Conservation (phyloP, 2,329 filamentous ascomycete genomes). For the Drechmeria coniospora region DNA sequence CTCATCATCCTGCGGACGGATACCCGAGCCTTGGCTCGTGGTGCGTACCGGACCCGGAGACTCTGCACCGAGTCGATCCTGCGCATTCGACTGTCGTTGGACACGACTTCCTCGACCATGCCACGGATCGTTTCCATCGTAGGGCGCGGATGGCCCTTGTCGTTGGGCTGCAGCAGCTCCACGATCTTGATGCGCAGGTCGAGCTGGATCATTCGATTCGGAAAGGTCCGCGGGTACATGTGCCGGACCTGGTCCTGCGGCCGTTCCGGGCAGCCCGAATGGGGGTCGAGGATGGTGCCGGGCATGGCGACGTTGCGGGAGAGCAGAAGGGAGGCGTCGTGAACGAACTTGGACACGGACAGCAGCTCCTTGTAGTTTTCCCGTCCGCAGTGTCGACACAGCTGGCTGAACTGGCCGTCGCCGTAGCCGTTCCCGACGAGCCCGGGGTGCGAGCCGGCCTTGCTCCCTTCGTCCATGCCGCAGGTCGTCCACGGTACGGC, state of each 20-base stretch:
- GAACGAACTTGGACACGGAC: conserved; percentile 43
- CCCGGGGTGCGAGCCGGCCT: neutral
- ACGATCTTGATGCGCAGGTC: conserved; percentile 27
- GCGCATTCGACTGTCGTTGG: conserved; percentile 19
- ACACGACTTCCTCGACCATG: conserved; percentile 31
- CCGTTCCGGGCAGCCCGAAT: conserved; percentile 31
- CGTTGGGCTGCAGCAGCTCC: conserved; percentile 18
- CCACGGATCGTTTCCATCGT: conserved; percentile 36
- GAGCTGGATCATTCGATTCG: conserved; percentile 39
- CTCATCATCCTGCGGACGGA: conserved; percentile 52
- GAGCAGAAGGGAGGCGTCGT: conserved; percentile 8
- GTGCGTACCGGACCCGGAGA: conserved; percentile 8
- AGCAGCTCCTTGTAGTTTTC: conserved; percentile 42
- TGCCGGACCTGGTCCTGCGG: conserved; percentile 6
- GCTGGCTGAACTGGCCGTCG: conserved; percentile 33
- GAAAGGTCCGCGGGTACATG: conserved; percentile 29
- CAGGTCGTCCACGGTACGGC: conserved; percentile 46
- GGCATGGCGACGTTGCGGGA: conserved; percentile 36
- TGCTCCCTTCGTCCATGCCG: conserved; percentile 14
- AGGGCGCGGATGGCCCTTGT: conserved; percentile 10
- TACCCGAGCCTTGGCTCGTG: conserved; percentile 18
- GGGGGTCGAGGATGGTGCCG: conserved; percentile 46
- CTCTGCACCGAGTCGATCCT: conserved; percentile 19
- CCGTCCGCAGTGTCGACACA: conserved; percentile 34
- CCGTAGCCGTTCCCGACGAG: conserved; percentile 31